Conservation (phyloP, 768 basidiomycete species). For the Lactifluus subvellereus region DNA sequence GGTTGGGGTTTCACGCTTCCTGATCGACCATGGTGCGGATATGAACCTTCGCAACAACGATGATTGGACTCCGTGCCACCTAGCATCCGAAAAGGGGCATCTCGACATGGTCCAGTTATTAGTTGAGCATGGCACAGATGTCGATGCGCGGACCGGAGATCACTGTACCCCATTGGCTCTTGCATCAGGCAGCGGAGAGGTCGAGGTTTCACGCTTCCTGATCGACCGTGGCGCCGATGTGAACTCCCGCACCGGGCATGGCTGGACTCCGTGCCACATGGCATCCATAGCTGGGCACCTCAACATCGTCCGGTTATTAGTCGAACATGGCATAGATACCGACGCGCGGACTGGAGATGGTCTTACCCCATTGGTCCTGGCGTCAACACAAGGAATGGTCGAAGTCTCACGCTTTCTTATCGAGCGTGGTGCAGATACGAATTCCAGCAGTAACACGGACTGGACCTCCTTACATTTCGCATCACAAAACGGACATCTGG, state of each 20-base stretch:
- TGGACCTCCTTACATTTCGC: no score
- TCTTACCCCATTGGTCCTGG: neutral
- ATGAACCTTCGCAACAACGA: neutral
- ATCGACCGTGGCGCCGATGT: no score
- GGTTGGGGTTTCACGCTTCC: no score
- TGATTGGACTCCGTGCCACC: neutral
- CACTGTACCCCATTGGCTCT: neutral
- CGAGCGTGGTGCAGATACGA: no score
- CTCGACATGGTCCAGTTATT: neutral
- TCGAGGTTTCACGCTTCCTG: no score
- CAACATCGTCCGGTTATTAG: no score
- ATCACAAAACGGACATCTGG: neutral
- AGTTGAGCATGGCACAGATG: neutral
- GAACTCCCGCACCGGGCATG: neutral
- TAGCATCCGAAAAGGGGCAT: neutral
- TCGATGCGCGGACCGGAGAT: neutral
- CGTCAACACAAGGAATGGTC: neutral
- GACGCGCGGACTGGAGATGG: neutral
- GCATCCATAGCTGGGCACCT: no score
- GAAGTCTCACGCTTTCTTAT: no score
- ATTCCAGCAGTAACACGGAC: no score
- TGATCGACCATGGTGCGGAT: no score
- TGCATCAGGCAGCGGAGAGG: neutral
- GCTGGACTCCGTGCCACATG: neutral
- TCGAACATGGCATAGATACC: neutral